Evolutionary conservation across 495 filamentous ascomycete species (phyloP).

Genomic region (Talaromyces borbonicus): DNA sequence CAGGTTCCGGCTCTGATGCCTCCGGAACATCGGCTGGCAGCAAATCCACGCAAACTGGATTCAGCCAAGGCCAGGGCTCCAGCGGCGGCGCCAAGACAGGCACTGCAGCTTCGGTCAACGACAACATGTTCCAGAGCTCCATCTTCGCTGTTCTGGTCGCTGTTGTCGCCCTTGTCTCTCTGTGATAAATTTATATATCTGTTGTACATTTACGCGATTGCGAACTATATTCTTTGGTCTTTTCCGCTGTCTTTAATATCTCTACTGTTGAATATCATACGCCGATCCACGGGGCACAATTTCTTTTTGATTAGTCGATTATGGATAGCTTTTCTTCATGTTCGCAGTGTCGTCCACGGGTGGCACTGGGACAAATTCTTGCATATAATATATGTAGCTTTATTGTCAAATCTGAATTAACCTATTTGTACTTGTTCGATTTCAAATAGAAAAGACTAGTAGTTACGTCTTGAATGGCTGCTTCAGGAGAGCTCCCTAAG

Average conservation of each 20-base stretch:
- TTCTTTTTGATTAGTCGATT: neutral
- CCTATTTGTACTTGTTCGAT: no score
- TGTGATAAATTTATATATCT: constrained; percentile 28
- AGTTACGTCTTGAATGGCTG: no score
- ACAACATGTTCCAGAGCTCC: constrained; percentile 40
- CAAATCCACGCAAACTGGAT: constrained; percentile 16
- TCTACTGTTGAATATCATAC: neutral
- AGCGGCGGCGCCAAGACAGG: constrained; percentile 19
- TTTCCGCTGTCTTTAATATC: constrained; percentile 10
- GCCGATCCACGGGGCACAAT: neutral
- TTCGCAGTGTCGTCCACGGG: neutral
- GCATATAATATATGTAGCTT: no score
- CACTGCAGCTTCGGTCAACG: constrained; percentile 28
- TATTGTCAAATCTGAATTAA: no score
- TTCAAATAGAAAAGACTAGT: no score
- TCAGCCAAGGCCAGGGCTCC: constrained; percentile 14
- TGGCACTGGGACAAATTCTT: no score
- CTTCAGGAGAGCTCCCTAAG: no score
- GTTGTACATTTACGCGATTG: constrained; percentile 12
- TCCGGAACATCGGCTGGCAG: constrained; percentile 15
- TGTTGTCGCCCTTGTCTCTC: constrained; percentile 41
- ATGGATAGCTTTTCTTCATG: neutral
- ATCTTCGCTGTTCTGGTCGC: constrained; percentile 49
- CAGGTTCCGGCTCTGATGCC: neutral
- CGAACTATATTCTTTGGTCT: neutral